phyloP scores from a whole-genome alignment of 805 yeast species.

The Peterozyma toletana region DNA sequence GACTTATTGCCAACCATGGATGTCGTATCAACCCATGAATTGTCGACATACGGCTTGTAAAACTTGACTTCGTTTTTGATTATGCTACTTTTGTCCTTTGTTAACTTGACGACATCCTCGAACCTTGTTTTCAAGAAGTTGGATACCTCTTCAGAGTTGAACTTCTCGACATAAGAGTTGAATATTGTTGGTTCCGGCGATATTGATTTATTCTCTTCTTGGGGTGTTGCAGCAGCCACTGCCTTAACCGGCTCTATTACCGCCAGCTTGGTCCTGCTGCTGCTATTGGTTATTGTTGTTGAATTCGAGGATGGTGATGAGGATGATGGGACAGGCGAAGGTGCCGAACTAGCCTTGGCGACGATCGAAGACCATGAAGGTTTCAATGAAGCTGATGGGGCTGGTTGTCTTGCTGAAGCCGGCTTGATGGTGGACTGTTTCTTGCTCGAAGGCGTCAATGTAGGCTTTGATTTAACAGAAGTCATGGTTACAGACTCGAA shows the following conservation, averaged over 20 bases:
- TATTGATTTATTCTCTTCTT: neutral
- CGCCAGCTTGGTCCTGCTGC: too few species aligned
- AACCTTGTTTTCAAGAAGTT: slow-evolving; percentile 1
- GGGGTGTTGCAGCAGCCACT: too few species aligned
- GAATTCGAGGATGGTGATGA: neutral
- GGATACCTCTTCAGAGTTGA: neutral
- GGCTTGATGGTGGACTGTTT: neutral
- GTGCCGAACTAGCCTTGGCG: neutral
- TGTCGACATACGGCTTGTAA: neutral
- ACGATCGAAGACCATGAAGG: neutral
- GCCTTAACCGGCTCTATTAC: too few species aligned
- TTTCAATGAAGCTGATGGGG: neutral
- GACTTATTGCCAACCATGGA: neutral
- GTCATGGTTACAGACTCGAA: too few species aligned
- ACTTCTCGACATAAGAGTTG: neutral
- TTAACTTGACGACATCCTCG: neutral
- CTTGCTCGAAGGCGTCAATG: too few species aligned
- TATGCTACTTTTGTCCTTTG: slow-evolving; percentile 3
- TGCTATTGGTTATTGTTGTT: too few species aligned
- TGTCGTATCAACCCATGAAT: neutral
- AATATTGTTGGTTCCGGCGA: neutral
- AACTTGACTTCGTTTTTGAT: slow-evolving; percentile 1
- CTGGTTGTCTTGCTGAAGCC: neutral
- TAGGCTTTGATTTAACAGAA: too few species aligned
- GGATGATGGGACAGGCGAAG: neutral